phyloP scores from a whole-genome alignment of 1,139 yeast genomes.

The Suhomyces terraborum region DNA sequence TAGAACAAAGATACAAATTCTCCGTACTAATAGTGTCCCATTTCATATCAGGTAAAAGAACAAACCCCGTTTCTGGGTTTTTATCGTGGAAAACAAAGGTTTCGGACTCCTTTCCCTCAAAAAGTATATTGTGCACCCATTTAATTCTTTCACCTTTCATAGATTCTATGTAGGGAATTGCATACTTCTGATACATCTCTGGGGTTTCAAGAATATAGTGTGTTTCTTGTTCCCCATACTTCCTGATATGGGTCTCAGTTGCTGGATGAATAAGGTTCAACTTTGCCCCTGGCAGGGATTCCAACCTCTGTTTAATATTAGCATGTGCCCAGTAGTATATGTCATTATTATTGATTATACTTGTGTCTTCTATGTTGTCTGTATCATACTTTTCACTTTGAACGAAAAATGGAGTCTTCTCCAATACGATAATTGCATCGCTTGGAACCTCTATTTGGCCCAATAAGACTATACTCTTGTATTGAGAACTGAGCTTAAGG shows the following conservation, averaged over 20 bases:
- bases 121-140: conserved; percentile 89
- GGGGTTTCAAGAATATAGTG: conserved; percentile 82
- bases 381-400: conserved; percentile 19
- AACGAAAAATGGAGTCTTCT: conserved; percentile 64
- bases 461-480: conserved; percentile 62
- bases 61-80: conserved; percentile 57
- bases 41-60: conserved; percentile 79
- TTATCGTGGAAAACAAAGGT: conserved; percentile 65
- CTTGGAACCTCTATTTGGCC: conserved; percentile 58
- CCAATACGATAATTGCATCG: conserved; percentile 72
- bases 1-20: conserved; percentile 74
- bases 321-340: conserved; percentile 81
- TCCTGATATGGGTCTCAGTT: conserved; percentile 77
- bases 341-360: conserved; percentile 67
- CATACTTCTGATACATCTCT: conserved; percentile 60
- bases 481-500: conserved; percentile 59
- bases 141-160: conserved; percentile 77
- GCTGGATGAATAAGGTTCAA: conserved; percentile 87
- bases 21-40: conserved; percentile 83
- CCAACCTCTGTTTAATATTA: conserved; percentile 49
- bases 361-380: conserved; percentile 35
- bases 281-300: conserved; percentile 61
- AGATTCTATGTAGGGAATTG: conserved; percentile 72
- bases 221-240: conserved; percentile 58
- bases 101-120: conserved; percentile 83